phyloP scores from a whole-genome alignment of 164 flowering plant genomes.

The Nymphaea colorata region DNA sequence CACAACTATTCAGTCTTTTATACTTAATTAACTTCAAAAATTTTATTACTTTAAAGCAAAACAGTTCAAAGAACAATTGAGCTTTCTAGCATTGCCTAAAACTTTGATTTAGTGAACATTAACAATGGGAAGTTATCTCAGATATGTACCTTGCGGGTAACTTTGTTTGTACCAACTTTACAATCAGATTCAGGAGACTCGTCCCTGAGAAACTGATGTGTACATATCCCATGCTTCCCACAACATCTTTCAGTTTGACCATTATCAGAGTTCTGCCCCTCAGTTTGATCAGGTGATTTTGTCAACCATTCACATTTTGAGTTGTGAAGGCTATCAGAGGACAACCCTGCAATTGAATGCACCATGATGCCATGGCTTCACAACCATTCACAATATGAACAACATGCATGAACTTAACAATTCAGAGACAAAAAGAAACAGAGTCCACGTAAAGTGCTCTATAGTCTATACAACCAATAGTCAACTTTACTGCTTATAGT shows the following conservation, averaged over 20 bases:
- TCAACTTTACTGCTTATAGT: too few species aligned
- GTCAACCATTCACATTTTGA: conserved; percentile 12
- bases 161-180: conserved; percentile 14
- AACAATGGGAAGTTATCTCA: too few species aligned
- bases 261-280: conserved; percentile 6
- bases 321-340: conserved; percentile 20
- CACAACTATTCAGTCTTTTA: too few species aligned
- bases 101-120: too few species aligned
- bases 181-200: conserved; percentile 33
- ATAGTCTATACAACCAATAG: too few species aligned
- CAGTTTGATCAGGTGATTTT: conserved; percentile 14
- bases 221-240: conserved; percentile 72
- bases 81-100: too few species aligned
- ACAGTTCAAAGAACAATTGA: too few species aligned
- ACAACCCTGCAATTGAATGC: conserved; percentile 23
- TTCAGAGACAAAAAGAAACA: too few species aligned
- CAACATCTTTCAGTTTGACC: conserved; percentile 44
- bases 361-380: neutral
- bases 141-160: conserved; percentile 44
- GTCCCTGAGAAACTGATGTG: conserved; percentile 78
- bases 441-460: too few species aligned
- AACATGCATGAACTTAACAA: too few species aligned
- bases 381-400: neutral
- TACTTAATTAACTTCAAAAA: too few species aligned
- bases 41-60: too few species aligned